Base-by-base conservation (phyloP, 2,329 filamentous ascomycete genomes). In the Hypocreales sp. region DNA sequence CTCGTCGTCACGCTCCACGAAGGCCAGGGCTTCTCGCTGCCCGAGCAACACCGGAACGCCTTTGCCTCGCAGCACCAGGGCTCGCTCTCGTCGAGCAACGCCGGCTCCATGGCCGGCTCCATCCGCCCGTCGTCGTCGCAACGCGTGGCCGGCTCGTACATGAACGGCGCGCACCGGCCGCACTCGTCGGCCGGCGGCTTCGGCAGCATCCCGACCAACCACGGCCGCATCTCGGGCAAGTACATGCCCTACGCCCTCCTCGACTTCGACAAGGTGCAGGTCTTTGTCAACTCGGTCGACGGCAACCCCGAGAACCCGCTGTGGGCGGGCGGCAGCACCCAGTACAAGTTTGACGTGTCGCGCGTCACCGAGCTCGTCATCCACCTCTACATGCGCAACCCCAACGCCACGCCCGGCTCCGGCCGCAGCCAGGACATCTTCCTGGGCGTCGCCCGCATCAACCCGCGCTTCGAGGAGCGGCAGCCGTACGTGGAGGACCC, bases 301-400 rank as follows among this genome's bases (percentile, higher is more conserved):
- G 90, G 90, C 31, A 86, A 73, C 25, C 87, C 90, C 8, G 84
- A 94, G 55, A 92, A 92, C 50, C 90, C 90, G 0, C 62, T 94
- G 1, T 98, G 90, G 84, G 86, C 87, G 4, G 90, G 90, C 35
- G 83, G 87, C 48, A 95, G 87, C 55, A 98, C 90, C n/a, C 84
- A 92, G 46, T 98, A 94, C 69, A 98, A 98, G 58, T 98, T 98
- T 53, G 90, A 98, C 62, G 90, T 98, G 35, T 95, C 90, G 30
- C 72, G 90, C 45, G 79, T 84, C 28, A 93, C 86, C 2, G 87
- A 95, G 43, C 64, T 98, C 33, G 81, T 76, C 35, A 75, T 95
- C 15, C 87, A 93, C 40, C 62, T 98, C 22, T 98, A 94, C 55
- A 77, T 98, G 50, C 79, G 90, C 40, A 95, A 98, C 48, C 90